Percentiles rank a stretch among this genome's conserved stretches.
These are phyloP conservation scores for Parasitella parasitica DNA, from an alignment of 371 early-diverging fungal genomes.

Conservation along the genomic window DNA sequence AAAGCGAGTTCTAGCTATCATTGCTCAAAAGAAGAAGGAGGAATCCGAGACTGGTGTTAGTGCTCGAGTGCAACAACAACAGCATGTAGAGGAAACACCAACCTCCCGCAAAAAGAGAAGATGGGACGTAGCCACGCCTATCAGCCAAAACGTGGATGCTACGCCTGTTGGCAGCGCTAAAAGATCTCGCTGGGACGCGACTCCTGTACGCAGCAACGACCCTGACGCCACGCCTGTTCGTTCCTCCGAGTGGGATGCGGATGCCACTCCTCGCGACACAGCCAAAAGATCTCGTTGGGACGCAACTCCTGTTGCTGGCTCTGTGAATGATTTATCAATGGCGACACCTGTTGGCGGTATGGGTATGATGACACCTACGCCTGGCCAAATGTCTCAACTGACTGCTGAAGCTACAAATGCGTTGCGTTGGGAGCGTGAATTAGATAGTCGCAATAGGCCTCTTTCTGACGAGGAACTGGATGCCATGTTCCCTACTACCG, in stretches of 20 bases:
- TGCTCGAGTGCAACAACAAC: conserved; percentile 17
- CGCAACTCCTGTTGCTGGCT: conserved; percentile 68
- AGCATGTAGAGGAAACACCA: conserved; percentile 26
- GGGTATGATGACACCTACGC: conserved; percentile 79
- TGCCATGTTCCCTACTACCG: conserved; percentile 86
- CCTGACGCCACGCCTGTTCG: conserved; percentile 30
- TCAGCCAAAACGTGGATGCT: conserved; percentile 57
- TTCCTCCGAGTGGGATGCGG: conserved; percentile 50
- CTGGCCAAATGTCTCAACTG: conserved; percentile 57
- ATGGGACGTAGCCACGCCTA: conserved; percentile 88
- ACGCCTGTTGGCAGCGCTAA: conserved; percentile 57
- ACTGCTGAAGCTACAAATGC: conserved; percentile 80
- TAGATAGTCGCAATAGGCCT: conserved; percentile 84
- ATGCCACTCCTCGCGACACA: conserved; percentile 60
- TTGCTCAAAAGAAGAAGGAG: conserved; percentile 75
- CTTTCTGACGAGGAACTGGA: conserved; percentile 93
- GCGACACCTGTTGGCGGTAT: conserved; percentile 80
- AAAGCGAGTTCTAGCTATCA: conserved; percentile 62
- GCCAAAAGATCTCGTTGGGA: conserved; percentile 80
- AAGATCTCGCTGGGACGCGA: conserved; percentile 85
- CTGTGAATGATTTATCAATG: conserved; percentile 24
- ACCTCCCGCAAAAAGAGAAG: conserved; percentile 67
- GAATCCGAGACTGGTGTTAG: conserved; percentile 43
- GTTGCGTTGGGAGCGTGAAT: conserved; percentile 80
- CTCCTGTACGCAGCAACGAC: conserved; percentile 61